A percentile compares a stretch with the other conserved stretches of the same genome.
These are phyloP conservation scores for Psidium guajava DNA, from an alignment of 345 rosid genomes.

Conservation along the genomic window DNA sequence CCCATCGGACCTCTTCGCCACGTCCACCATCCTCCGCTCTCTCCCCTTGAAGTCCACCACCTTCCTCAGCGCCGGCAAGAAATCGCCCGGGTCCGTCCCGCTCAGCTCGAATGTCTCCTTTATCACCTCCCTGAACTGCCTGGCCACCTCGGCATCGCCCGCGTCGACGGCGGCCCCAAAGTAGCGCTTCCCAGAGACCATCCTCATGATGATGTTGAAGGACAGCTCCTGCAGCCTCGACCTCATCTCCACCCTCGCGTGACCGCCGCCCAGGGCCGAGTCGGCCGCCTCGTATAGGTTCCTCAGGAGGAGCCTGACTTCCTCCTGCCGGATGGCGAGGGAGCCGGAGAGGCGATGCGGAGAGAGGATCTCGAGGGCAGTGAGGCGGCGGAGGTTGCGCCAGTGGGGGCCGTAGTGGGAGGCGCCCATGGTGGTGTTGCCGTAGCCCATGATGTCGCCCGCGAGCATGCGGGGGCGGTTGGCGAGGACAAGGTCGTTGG, in stretches of 20 bases:
- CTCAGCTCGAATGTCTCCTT: slow-evolving; percentile 19
- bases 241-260: background rate
- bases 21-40: slow-evolving; percentile 13
- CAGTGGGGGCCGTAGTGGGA: slow-evolving; percentile 26
- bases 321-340: slow-evolving; percentile 7
- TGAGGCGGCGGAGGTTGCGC: slow-evolving; percentile 25
- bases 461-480: slow-evolving; percentile 20
- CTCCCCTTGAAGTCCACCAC: slow-evolving; percentile 20
- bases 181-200: slow-evolving; percentile 29
- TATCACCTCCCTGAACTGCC: slow-evolving; percentile 18
- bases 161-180: background rate
- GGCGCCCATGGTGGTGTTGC: slow-evolving; percentile 13
- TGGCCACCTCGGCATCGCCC: slow-evolving; percentile 17
- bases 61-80: slow-evolving; percentile 22
- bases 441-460: slow-evolving; percentile 14
- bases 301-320: background rate
- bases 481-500: slow-evolving; percentile 25
- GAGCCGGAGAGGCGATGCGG: slow-evolving; percentile 7
- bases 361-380: slow-evolving; percentile 16
- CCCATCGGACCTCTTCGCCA: slow-evolving; percentile 14
- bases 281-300: background rate
- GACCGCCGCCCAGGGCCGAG: background rate
- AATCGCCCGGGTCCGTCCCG: slow-evolving; percentile 27
- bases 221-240: slow-evolving; percentile 20
- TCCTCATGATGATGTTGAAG: slow-evolving; percentile 35